Evolutionary conservation across 2,329 filamentous ascomycete species (phyloP).

Genomic region (Diplodia scrobiculata): DNA sequence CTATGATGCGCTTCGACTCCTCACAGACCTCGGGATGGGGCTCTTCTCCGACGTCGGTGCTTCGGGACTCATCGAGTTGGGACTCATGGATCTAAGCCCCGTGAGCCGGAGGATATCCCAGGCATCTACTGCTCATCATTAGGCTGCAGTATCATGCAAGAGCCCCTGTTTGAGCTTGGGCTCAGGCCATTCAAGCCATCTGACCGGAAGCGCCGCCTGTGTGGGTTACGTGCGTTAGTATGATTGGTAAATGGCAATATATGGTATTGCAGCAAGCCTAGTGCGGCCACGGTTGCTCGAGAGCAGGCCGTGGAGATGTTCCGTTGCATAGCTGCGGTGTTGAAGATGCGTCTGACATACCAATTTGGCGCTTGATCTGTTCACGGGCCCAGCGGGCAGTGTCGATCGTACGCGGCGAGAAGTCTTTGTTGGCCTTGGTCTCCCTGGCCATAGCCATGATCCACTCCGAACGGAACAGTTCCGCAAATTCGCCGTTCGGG

Average conservation of each 20-base stretch:
- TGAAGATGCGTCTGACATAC: conserved; percentile 32
- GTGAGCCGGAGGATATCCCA: not conserved
- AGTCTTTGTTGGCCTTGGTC: conserved; percentile 85
- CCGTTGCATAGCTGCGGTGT: not conserved
- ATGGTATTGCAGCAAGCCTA: not conserved
- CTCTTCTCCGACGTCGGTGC: not conserved
- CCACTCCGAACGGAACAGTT: conserved; percentile 89
- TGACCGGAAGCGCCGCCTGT: conserved; percentile 27
- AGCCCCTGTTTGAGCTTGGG: not conserved
- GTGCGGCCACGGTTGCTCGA: not conserved
- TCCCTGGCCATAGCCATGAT: conserved; percentile 87
- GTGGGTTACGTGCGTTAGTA: not conserved
- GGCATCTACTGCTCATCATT: not conserved
- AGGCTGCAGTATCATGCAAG: not conserved
- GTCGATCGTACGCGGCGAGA: conserved; percentile 79
- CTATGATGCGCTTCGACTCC: conserved; percentile 7
- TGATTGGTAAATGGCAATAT: not conserved
- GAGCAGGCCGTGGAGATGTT: not conserved
- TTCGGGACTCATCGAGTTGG: not conserved
- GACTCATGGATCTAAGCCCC: not conserved
- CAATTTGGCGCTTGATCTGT: conserved; percentile 88
- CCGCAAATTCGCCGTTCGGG: conserved; percentile 81
- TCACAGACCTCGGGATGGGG: not conserved
- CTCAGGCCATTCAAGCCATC: conserved; percentile 29
- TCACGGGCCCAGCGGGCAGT: conserved; percentile 97